These are phyloP conservation scores for Botrytis porri DNA, from an alignment of 2,329 filamentous ascomycete species.

Conservation along the genomic window DNA sequence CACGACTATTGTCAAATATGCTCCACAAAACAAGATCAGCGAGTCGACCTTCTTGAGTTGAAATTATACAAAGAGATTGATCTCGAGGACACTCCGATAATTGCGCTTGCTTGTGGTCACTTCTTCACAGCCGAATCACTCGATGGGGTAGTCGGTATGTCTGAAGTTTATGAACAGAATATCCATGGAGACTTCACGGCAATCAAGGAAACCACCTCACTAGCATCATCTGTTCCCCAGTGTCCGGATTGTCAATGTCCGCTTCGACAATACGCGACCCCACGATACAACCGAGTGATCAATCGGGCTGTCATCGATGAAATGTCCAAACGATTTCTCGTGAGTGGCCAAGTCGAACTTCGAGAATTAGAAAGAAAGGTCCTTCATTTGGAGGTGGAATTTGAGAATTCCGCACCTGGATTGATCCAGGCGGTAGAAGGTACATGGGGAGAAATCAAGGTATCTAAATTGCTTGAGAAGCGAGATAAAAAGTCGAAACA, in stretches of 20 bases:
- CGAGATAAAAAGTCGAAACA: neutral
- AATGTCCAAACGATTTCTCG: slow-evolving; percentile 40
- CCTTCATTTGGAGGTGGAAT: slow-evolving; percentile 24
- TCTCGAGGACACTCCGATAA: slow-evolving; percentile 56
- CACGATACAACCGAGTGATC: slow-evolving; percentile 41
- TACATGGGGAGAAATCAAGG: slow-evolving; percentile 17
- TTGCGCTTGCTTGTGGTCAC: slow-evolving; percentile 63
- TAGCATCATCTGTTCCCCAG: slow-evolving; percentile 33
- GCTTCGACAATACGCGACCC: slow-evolving; percentile 37
- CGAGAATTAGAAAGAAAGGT: slow-evolving; percentile 30
- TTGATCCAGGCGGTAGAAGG: neutral
- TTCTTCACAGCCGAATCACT: slow-evolving; percentile 57
- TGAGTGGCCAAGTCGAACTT: slow-evolving; percentile 33
- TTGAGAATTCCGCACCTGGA: slow-evolving; percentile 17
- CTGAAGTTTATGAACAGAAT: slow-evolving; percentile 36
- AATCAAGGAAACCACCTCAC: slow-evolving; percentile 32
- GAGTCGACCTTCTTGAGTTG: slow-evolving; percentile 57
- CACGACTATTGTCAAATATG: slow-evolving; percentile 56
- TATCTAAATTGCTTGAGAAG: slow-evolving; percentile 24
- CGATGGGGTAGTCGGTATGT: slow-evolving; percentile 56
- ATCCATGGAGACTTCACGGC: slow-evolving; percentile 32
- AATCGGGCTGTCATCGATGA: slow-evolving; percentile 41
- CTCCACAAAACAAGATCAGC: slow-evolving; percentile 41
- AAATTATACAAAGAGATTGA: slow-evolving; percentile 55
- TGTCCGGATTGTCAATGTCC: slow-evolving; percentile 40